These are phyloP conservation scores for Phylloporus arenicola DNA, from an alignment of 768 basidiomycete genomes.

Conservation along the genomic window DNA sequence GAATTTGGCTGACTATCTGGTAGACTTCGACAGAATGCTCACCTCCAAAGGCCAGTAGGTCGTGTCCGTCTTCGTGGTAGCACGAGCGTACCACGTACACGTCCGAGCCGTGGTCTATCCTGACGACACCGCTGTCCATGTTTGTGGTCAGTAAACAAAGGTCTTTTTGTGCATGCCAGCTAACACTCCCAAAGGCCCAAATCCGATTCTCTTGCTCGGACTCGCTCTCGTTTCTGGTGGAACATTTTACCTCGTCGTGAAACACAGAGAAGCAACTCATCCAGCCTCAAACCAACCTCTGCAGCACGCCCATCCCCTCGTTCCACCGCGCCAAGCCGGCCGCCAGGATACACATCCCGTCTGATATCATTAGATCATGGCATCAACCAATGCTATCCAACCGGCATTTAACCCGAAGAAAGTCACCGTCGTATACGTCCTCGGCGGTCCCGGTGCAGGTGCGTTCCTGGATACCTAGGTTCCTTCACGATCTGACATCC, in stretches of 20 bases:
- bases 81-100: constrained; percentile 62
- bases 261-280: constrained; percentile 48
- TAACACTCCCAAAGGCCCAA: constrained; percentile 41
- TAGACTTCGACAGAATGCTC: constrained; percentile 69
- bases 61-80: constrained; percentile 53
- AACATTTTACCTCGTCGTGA: constrained; percentile 51
- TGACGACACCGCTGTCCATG: constrained; percentile 43
- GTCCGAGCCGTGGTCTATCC: constrained; percentile 53
- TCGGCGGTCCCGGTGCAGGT: constrained; percentile 97
- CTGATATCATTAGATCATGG: constrained; percentile 11
- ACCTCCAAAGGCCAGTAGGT: constrained; percentile 70
- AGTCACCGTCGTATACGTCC: constrained; percentile 88
- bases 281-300: constrained; percentile 59
- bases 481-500: constrained; percentile 5
- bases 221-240: constrained; percentile 53
- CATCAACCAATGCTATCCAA: constrained; percentile 4
- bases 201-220: constrained; percentile 57
- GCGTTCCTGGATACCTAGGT: constrained; percentile 15
- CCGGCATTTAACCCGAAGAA: constrained; percentile 57
- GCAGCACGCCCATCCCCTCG: constrained; percentile 59
- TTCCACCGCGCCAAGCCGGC: constrained; percentile 48
- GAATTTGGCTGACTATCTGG: constrained; percentile 46
- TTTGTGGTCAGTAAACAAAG: background rate
- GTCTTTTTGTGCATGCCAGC: constrained; percentile 10
- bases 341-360: constrained; percentile 15